These are phyloP conservation scores for Immersiella caudata DNA, from an alignment of 495 filamentous ascomycete species.

Conservation along the genomic window DNA sequence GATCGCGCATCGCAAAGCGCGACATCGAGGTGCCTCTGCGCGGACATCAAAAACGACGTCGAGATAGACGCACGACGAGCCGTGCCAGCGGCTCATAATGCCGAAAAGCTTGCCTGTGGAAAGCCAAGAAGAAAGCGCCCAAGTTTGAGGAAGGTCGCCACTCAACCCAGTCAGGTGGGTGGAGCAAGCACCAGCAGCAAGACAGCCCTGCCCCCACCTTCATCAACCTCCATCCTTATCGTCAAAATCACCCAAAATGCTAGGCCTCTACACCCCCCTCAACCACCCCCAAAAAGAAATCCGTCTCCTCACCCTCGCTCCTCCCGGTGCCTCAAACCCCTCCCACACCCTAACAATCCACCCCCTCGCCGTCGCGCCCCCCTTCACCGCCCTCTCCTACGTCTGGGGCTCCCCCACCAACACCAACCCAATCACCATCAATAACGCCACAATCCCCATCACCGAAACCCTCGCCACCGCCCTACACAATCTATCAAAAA, in stretches of 20 bases:
- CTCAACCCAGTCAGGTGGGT: no score
- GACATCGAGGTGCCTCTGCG: background rate
- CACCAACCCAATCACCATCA: background rate
- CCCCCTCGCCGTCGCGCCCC: background rate
- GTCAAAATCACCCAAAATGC: background rate
- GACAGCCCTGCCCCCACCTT: no score
- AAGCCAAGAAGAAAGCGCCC: background rate
- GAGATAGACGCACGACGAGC: background rate
- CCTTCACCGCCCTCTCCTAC: background rate
- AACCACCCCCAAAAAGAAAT: background rate
- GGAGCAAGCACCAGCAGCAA: no score
- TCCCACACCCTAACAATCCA: background rate
- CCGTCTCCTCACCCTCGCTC: background rate
- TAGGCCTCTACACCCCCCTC: background rate
- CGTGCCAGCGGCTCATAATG: background rate
- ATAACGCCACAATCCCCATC: background rate
- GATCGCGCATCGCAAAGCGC: background rate
- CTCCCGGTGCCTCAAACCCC: no score
- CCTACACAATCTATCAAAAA: background rate
- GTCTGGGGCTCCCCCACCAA: background rate
- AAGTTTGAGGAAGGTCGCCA: no score
- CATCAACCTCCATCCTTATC: background rate
- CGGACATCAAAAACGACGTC: background rate
- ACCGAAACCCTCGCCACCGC: slow-evolving; percentile 4
- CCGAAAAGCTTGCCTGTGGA: background rate